Percentiles rank a stretch among this genome's conserved stretches.
phyloP scores from a whole-genome alignment of 129 eudicot genomes.

The Tagetes patula region DNA sequence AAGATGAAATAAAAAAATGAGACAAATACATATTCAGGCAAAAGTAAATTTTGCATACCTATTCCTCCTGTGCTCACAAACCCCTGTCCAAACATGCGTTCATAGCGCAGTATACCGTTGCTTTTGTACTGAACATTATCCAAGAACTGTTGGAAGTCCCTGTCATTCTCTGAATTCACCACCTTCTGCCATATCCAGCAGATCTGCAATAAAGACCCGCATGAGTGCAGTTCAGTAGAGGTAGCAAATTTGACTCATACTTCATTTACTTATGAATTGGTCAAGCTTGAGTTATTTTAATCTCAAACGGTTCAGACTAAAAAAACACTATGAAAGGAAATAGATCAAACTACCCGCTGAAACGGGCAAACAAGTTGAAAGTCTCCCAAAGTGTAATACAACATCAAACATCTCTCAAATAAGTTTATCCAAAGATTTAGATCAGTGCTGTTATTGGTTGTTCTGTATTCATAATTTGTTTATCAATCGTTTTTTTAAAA shows the following conservation, averaged over 20 bases:
- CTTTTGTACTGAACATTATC: slow-evolving; percentile 87
- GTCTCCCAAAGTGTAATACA: background rate
- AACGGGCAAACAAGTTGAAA: background rate
- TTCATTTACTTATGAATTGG: background rate
- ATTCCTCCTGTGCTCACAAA: slow-evolving; percentile 97
- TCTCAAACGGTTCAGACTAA: background rate
- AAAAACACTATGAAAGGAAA: background rate
- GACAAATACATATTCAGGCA: background rate
- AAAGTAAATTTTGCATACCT: slow-evolving; percentile 47
- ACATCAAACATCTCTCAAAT: background rate
- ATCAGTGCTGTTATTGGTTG: background rate
- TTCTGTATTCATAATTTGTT: background rate
- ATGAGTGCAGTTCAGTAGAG: background rate
- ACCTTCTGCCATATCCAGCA: slow-evolving; percentile 99
- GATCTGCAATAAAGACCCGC: slow-evolving; percentile 51
- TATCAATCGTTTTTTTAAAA: background rate
- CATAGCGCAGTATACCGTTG: slow-evolving; percentile 82
- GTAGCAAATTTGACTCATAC: background rate
- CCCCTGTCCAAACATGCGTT: slow-evolving; percentile 89
- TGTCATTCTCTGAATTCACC: slow-evolving; percentile 68
- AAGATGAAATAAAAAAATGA: background rate
- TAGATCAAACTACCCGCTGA: background rate
- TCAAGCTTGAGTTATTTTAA: background rate
- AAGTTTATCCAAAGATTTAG: background rate
- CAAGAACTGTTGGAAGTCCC: slow-evolving; percentile 74